Evolutionary conservation across 352 stramenopile species (phyloP), one percentile per base, ranked within the genome.

Genomic region (Globisporangium spiculum): DNA sequence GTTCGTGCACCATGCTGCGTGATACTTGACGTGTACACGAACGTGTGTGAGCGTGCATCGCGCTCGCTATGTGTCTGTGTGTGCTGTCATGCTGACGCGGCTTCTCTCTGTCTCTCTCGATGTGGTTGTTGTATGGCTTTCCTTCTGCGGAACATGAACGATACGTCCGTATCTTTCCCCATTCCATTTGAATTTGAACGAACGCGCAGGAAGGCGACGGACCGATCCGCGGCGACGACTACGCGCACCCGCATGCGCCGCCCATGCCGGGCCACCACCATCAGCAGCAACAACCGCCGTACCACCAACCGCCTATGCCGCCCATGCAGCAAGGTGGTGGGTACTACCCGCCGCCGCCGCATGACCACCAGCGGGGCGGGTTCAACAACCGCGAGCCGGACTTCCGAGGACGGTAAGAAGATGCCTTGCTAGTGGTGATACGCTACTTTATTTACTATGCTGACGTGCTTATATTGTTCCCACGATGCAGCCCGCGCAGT

Each of bases 311-410:
- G 38, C 73, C 74, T 1, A 67, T 67, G 50, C 27, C 50, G 50
- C 60, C 30, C 60, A 60, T 36, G 32, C 34, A 24, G 36, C 63
- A 71, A 20, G 24, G 50, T 22, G 50, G 56, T 24, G 50, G 53
- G 67, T 63, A 69, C 55, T 81, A 79, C 56, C 64, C 66, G 16
- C 71, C 63, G 9, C 75, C 78, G 34, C 71, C 74, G 10, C 67
- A n/a, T 59, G 67, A 58, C 65, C 67, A 12, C 75, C 68, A 46
- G 69, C 68, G 54, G 5, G 24, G 32, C 27, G 63, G 36, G 7
- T 69, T 59, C 38, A 32, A 68, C 63, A 68, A 54, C 63, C 63
- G 38, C 14, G 73, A 76, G 41, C 65, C 61, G 3, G 74, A 76
- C 22, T 77, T 50, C n/a, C 64, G 74, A 18, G 74, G 71, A 67